Base-by-base conservation (phyloP, 495 filamentous ascomycete species). In the Neurospora sp. region DNA sequence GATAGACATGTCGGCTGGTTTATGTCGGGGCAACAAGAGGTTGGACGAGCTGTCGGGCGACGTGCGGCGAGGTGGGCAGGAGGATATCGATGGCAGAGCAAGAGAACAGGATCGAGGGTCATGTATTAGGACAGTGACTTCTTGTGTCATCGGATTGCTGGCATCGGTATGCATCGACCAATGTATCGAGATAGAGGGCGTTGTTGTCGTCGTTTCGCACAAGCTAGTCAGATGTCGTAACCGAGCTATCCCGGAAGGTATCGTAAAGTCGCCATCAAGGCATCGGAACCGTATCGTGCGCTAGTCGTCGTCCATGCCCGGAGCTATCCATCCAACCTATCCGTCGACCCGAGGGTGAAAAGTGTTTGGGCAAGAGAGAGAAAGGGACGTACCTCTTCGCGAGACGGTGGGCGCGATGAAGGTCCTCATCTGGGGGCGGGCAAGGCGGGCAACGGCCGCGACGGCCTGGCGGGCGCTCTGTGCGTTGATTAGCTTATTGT, bases 321-420 rank as follows among this genome's bases (percentile, higher is more conserved):
- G 53, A 65, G 53, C 53, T 65, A 65, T 65, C 53, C 53, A 35
- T 65, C 53, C 53, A 65, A 35, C 14, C 53, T 65, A 65, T 65
- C 53, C 53, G 53, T 35, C 53, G 53, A 65, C 27, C 27, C 27
- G 53, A 65, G 53, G 53, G 53, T 65, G 53, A 35, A 65, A 31
- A 65, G 14, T 65, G 53, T 65, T 35, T 65, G 53, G 53, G 27
- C 14, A 35, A 14, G 14, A 65, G 53, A 65, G 53, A 65, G 53
- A 65, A 65, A 65, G 27, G 20, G 22, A 82, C 84, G 78, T 88
- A 94, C 92, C 92, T 90, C 90, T 86, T 82, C 92, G 89, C 73
- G 87, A 83, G 77, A 90, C 87, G 40, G 92, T 94, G 48, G 92
- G 89, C 68, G 86, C 85, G 79, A 97, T 91, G 86, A 98, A 94